A percentile compares a stretch with the other conserved stretches of the same genome.
These are phyloP conservation scores for Hamamelis virginiana DNA, from an alignment of 164 flowering plant genomes.

Conservation along the genomic window DNA sequence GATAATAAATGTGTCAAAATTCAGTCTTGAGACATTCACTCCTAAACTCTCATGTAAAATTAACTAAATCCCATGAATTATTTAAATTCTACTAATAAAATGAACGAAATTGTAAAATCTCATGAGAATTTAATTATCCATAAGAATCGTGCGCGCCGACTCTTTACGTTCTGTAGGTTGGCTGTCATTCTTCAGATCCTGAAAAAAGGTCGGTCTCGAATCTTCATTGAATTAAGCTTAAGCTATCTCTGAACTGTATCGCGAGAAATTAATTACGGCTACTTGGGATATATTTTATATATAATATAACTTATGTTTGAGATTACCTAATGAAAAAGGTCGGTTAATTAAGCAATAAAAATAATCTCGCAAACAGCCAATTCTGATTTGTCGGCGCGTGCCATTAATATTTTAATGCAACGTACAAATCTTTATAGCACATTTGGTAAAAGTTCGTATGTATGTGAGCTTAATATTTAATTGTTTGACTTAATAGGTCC, in stretches of 20 bases:
- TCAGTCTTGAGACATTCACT: too few relatives aligned
- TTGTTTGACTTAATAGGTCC: conserved; percentile 19
- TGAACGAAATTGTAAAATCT: background rate
- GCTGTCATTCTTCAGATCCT: conserved; percentile 49
- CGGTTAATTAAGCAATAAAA: conserved; percentile 19
- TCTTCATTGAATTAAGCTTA: conserved; percentile 20
- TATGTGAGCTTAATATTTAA: conserved; percentile 1
- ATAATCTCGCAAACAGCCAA: conserved; percentile 16
- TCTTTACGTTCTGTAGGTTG: conserved; percentile 38
- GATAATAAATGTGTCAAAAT: too few relatives aligned
- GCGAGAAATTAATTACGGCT: background rate
- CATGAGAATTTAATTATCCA: background rate
- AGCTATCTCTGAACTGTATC: conserved; percentile 23
- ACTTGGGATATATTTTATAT: background rate
- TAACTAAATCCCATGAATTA: too few relatives aligned
- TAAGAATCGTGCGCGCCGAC: conserved; percentile 31
- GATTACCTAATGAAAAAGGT: conserved; percentile 19
- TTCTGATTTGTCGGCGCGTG: conserved; percentile 38
- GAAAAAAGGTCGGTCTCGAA: conserved; percentile 34
- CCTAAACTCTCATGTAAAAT: too few relatives aligned
- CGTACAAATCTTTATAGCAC: background rate
- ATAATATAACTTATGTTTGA: conserved; percentile 18
- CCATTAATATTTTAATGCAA: conserved; percentile 2
- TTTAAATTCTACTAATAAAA: background rate
- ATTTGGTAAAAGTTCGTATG: conserved; percentile 3